A percentile compares a stretch with the other conserved stretches of the same genome.
These are phyloP conservation scores for Laguncularia racemosa DNA, from an alignment of 345 rosid genomes.

Conservation along the genomic window DNA sequence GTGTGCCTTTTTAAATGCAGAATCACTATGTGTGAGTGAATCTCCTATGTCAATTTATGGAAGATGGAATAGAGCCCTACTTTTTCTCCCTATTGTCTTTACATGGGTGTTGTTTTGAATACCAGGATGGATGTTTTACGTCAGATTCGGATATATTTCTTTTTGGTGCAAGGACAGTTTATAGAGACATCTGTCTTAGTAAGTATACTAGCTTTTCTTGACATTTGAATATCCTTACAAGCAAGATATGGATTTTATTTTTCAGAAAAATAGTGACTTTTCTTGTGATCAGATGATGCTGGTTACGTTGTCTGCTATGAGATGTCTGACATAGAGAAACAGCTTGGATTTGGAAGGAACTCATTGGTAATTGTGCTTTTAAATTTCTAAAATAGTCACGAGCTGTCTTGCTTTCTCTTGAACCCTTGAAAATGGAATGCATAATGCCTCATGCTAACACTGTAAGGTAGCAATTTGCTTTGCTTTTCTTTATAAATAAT, in stretches of 20 bases:
- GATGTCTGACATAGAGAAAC: conserved; percentile 73
- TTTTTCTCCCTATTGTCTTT: too few relatives aligned
- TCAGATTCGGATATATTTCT: conserved; percentile 91
- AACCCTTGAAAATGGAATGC: too few relatives aligned
- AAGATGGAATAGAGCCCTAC: too few relatives aligned
- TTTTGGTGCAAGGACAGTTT: conserved; percentile 89
- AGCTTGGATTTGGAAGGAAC: conserved; percentile 87
- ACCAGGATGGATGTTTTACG: conserved; percentile 91
- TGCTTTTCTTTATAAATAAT: too few relatives aligned
- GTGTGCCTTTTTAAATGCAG: conserved; percentile 73
- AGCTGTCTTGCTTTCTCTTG: conserved; percentile 1
- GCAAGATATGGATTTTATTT: neutral
- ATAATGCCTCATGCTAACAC: too few relatives aligned
- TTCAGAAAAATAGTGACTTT: conserved; percentile 15
- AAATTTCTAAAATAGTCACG: conserved; percentile 13
- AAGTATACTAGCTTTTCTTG: conserved; percentile 12
- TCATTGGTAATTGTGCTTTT: conserved; percentile 55
- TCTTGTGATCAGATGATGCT: conserved; percentile 57
- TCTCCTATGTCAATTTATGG: neutral
- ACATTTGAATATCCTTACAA: neutral
- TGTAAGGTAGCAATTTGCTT: too few relatives aligned
- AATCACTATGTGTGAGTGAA: conserved; percentile 75
- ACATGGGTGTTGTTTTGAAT: conserved; percentile 2
- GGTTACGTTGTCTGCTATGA: conserved; percentile 86
- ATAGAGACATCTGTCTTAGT: conserved; percentile 90